phyloP scores from a whole-genome alignment of 1,139 yeast genomes.

The Kodamaea ohmeri region DNA sequence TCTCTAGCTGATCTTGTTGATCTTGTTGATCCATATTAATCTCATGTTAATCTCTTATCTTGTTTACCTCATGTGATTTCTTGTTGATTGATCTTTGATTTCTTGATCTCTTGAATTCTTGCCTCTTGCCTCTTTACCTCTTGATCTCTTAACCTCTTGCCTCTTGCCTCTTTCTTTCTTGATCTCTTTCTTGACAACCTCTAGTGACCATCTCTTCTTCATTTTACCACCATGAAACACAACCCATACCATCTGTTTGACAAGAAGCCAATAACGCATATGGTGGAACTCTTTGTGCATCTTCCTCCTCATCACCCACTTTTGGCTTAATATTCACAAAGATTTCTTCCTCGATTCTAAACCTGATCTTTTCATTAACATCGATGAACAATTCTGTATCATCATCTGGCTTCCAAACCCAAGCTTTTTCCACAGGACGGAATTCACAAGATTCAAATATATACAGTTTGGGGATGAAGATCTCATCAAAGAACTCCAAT shows the following conservation, averaged over 20 bases:
- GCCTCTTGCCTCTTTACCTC: too few relatives aligned
- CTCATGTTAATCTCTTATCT: too few relatives aligned
- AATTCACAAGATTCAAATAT: slow-evolving; percentile 77
- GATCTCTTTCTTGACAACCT: too few relatives aligned
- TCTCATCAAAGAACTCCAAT: slow-evolving; percentile 87
- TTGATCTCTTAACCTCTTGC: too few relatives aligned
- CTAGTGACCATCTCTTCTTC: too few relatives aligned
- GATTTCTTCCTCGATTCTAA: slow-evolving; percentile 84
- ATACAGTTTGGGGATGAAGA: slow-evolving; percentile 78
- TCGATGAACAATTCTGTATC: slow-evolving; percentile 78
- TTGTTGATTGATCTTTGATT: too few relatives aligned
- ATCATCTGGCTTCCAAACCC: slow-evolving; percentile 87
- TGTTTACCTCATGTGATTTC: too few relatives aligned
- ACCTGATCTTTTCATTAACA: slow-evolving; percentile 84
- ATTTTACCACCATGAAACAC: slow-evolving; percentile 97
- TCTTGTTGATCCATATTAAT: too few relatives aligned
- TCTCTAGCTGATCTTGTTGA: too few relatives aligned
- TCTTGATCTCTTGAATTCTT: too few relatives aligned
- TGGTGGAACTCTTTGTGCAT: slow-evolving; percentile 51
- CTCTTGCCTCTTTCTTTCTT: too few relatives aligned
- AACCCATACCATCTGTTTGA: slow-evolving; percentile 95
- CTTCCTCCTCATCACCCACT: slow-evolving; percentile 52
- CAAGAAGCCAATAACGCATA: slow-evolving; percentile 88
- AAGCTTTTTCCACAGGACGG: slow-evolving; percentile 76
- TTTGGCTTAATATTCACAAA: slow-evolving; percentile 81